Percentiles rank a stretch among this genome's conserved stretches.
Conservation (phyloP, 169 alveolate species). For the Fabrea salina region DNA sequence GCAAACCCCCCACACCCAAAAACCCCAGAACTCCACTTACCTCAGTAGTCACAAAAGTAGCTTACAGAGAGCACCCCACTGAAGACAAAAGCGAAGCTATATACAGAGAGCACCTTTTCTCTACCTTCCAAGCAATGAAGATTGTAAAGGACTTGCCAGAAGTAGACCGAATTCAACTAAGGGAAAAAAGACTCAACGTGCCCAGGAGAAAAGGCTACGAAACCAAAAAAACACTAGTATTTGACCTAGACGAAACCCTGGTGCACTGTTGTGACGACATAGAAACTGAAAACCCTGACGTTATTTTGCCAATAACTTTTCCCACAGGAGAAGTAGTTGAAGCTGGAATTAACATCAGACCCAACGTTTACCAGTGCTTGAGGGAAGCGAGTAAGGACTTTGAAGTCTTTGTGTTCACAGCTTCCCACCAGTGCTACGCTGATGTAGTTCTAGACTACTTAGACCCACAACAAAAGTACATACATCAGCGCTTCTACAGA, state of each 20-base stretch:
- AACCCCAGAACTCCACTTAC: no score
- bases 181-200: conserved; percentile 3
- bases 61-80: no score
- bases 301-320: conserved; percentile 46
- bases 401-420: conserved; percentile 83
- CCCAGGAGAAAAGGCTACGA: conserved; percentile 23
- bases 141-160: neutral
- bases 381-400: conserved; percentile 62
- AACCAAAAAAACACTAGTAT: conserved; percentile 53
- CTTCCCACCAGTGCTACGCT: conserved; percentile 76
- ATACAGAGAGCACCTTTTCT: conserved; percentile 29
- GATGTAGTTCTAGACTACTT: conserved; percentile 76
- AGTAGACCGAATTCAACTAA: neutral
- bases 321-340: conserved; percentile 64
- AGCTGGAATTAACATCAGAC: conserved; percentile 79
- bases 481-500: conserved; percentile 72
- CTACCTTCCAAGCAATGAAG: conserved; percentile 33
- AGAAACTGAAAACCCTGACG: conserved; percentile 30
- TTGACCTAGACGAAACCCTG: conserved; percentile 86
- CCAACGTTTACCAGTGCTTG: conserved; percentile 64
- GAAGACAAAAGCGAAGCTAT: conserved; percentile 19
- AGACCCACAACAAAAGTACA: conserved; percentile 67
- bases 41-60: no score
- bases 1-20: no score
- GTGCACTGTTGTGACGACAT: conserved; percentile 67